These are phyloP conservation scores for Saturnispora dispora DNA, from an alignment of 805 yeast species.

Conservation along the genomic window DNA sequence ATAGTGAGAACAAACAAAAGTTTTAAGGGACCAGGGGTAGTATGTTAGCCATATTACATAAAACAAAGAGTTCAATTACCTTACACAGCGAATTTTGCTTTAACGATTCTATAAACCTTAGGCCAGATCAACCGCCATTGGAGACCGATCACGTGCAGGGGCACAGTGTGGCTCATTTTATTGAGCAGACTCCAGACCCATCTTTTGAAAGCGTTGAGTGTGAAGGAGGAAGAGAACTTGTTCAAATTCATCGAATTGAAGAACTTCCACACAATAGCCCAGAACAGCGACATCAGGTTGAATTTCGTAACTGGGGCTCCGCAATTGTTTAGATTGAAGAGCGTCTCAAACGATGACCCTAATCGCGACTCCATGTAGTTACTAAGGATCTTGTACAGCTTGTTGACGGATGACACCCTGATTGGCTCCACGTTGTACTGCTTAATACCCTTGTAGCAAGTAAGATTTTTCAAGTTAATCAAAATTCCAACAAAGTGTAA, in stretches of 20 bases:
- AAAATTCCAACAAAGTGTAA: slow-evolving; percentile 36
- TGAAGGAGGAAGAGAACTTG: slow-evolving; percentile 8
- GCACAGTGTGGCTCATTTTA: not conserved
- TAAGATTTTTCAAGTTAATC: slow-evolving; percentile 27
- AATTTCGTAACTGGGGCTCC: slow-evolving; percentile 12
- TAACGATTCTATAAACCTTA: not conserved
- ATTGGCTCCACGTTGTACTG: slow-evolving; percentile 13
- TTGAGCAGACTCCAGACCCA: slow-evolving; percentile 6
- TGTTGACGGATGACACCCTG: slow-evolving; percentile 9
- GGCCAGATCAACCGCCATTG: not conserved
- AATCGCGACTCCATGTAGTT: slow-evolving; percentile 7
- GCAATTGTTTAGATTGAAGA: slow-evolving; percentile 15
- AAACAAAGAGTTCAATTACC: no score
- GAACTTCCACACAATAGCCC: slow-evolving; percentile 16
- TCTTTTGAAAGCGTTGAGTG: not conserved
- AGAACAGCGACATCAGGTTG: slow-evolving; percentile 13
- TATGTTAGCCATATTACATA: not conserved
- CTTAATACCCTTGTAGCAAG: slow-evolving; percentile 27
- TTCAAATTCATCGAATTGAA: slow-evolving; percentile 14
- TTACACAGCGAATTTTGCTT: not conserved
- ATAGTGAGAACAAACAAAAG: no score
- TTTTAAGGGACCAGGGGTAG: not conserved
- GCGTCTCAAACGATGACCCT: not conserved
- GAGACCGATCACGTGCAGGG: not conserved
- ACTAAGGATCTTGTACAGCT: slow-evolving; percentile 15